Conservation (phyloP, 2,329 filamentous ascomycete genomes). For the Thielaviopsis euricoi region DNA sequence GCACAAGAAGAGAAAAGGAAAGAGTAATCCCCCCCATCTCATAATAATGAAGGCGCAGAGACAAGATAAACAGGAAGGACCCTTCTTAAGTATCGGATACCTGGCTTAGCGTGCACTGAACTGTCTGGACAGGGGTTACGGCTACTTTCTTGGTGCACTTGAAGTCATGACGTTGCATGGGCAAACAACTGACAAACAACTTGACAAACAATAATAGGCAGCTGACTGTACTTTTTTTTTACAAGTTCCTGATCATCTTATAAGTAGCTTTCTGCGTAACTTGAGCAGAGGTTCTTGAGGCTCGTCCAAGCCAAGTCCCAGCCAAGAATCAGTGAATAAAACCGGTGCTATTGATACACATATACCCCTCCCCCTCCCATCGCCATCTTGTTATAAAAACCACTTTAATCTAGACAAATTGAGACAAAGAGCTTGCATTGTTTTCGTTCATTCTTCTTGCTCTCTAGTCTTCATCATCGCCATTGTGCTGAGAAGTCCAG, state of each 20-base stretch:
- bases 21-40: background rate
- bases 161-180: background rate
- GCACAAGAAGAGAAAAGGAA: background rate
- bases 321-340: no score
- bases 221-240: no score
- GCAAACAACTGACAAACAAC: background rate
- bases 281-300: background rate
- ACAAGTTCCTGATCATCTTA: background rate
- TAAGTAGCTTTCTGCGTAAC: background rate
- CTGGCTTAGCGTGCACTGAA: background rate
- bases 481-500: no score
- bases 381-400: background rate
- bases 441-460: background rate
- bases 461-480: no score
- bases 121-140: background rate
- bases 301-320: background rate
- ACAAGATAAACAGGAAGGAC: background rate
- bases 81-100: background rate
- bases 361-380: background rate
- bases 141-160: background rate
- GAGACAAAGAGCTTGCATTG: background rate
- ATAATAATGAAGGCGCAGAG: background rate
- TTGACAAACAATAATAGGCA: background rate
- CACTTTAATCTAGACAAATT: background rate
- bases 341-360: background rate